phyloP scores from a whole-genome alignment of 176 grass and related monocot genomes.

The Bothriochloa decipiens region DNA sequence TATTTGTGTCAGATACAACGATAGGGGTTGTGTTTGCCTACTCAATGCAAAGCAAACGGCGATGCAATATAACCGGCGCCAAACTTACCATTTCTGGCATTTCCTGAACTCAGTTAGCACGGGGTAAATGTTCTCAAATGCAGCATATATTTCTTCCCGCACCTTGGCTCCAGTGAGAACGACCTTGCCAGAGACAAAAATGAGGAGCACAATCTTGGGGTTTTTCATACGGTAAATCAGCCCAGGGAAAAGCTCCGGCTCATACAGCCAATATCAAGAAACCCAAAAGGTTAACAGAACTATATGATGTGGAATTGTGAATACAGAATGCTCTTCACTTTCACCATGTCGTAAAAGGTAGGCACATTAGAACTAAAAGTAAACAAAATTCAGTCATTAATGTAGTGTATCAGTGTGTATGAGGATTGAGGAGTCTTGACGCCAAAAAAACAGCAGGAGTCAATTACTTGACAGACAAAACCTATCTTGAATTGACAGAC shows the following conservation, averaged over 20 bases:
- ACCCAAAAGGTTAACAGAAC: slow-evolving; percentile 2
- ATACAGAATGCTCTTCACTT: not conserved
- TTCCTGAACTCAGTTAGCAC: too few species aligned
- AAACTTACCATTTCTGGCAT: too few species aligned
- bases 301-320: not conserved
- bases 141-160: slow-evolving; percentile 51
- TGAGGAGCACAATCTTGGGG: slow-evolving; percentile 67
- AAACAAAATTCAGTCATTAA: too few species aligned
- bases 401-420: too few species aligned
- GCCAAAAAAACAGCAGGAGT: not conserved
- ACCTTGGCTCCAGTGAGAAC: slow-evolving; percentile 71
- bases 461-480: not conserved
- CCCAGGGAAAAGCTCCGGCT: slow-evolving; percentile 75
- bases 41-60: too few species aligned
- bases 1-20: too few species aligned
- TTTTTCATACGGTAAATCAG: slow-evolving; percentile 73
- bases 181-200: slow-evolving; percentile 81
- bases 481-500: not conserved
- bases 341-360: not conserved
- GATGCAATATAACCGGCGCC: too few species aligned
- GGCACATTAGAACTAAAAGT: not conserved
- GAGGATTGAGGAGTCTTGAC: too few species aligned
- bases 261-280: slow-evolving; percentile 54
- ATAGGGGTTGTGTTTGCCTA: too few species aligned
- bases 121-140: slow-evolving; percentile 35